Percentiles rank a stretch among this genome's conserved stretches.
phyloP scores from a whole-genome alignment of 2,329 filamentous ascomycete genomes.

The Paecilomyces dactylethromorphus region DNA sequence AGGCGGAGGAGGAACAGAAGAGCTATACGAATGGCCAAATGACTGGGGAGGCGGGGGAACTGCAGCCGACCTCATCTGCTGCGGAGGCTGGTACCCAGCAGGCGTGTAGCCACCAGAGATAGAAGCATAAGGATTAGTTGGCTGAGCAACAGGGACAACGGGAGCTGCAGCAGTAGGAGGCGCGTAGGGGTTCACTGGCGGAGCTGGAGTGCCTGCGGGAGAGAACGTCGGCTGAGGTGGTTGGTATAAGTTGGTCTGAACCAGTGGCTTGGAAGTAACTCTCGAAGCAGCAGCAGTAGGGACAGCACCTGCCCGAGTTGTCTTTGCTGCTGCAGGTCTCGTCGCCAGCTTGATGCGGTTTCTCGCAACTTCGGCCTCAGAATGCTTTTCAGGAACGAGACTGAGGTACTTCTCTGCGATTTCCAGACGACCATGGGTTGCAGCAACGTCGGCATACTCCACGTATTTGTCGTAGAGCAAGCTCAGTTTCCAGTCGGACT shows the following conservation, averaged over 20 bases:
- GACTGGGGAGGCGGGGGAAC: conserved; percentile 23
- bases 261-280: conserved; percentile 38
- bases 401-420: conserved; percentile 88
- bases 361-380: conserved; percentile 78
- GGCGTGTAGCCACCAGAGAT: conserved; percentile 28
- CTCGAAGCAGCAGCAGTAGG: conserved; percentile 33
- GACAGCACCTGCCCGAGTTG: conserved; percentile 23
- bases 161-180: conserved; percentile 31
- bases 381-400: conserved; percentile 74
- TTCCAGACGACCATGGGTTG: conserved; percentile 77
- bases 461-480: conserved; percentile 90
- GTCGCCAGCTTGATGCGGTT: conserved; percentile 81
- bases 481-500: conserved; percentile 80
- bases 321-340: conserved; percentile 49
- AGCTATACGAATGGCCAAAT: conserved; percentile 41
- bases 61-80: conserved; percentile 32
- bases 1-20: conserved; percentile 52
- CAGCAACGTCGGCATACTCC: conserved; percentile 93
- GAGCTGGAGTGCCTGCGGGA: conserved; percentile 14
- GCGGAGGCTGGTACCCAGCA: conserved; percentile 53
- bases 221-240: conserved; percentile 24
- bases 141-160: conserved; percentile 23
- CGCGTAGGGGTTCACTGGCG: conserved; percentile 36
- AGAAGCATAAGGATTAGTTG: conserved; percentile 45
- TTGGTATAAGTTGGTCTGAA: conserved; percentile 30